Percentiles rank a stretch among this genome's conserved stretches.
Evolutionary conservation across 2,329 filamentous ascomycete species (phyloP).

Genomic region (Acephala macrosclerotiorum): DNA sequence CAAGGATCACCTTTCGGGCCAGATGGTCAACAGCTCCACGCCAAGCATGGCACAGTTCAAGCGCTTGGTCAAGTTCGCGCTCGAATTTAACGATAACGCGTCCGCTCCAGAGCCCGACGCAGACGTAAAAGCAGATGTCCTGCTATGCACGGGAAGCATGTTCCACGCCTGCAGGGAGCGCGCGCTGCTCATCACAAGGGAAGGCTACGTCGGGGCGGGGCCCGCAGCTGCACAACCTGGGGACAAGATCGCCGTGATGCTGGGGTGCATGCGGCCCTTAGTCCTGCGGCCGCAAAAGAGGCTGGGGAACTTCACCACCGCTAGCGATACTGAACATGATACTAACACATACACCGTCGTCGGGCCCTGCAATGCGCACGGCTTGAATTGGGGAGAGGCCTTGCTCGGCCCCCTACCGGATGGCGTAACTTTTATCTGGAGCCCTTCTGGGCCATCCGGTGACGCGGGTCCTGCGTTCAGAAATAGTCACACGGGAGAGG

Average conservation of each 20-base stretch:
- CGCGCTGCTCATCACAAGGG: conserved; percentile 10
- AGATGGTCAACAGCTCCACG: neutral
- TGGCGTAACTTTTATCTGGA: conserved; percentile 17
- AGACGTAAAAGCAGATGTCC: too few species aligned
- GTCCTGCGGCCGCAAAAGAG: too few species aligned
- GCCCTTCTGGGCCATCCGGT: neutral
- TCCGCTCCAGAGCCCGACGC: too few species aligned
- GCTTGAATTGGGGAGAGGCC: conserved; percentile 17
- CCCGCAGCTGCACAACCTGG: conserved; percentile 6
- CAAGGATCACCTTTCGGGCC: too few species aligned
- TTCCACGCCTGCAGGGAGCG: conserved; percentile 5
- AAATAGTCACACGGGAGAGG: conserved; percentile 15
- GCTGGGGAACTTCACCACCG: neutral
- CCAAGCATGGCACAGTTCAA: too few species aligned
- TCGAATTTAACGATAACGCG: too few species aligned
- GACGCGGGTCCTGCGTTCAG: conserved; percentile 14
- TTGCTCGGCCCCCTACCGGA: conserved; percentile 17
- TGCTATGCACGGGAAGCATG: neutral
- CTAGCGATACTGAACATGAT: too few species aligned
- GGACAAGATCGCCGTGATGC: conserved; percentile 7
- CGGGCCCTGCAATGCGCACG: conserved; percentile 14
- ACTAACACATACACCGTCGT: conserved; percentile 17
- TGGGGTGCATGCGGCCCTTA: neutral
- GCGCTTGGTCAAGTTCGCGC: too few species aligned
- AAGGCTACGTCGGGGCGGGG: conserved; percentile 3